phyloP scores from a whole-genome alignment of 768 basidiomycete species.

The Trametes cingulata region DNA sequence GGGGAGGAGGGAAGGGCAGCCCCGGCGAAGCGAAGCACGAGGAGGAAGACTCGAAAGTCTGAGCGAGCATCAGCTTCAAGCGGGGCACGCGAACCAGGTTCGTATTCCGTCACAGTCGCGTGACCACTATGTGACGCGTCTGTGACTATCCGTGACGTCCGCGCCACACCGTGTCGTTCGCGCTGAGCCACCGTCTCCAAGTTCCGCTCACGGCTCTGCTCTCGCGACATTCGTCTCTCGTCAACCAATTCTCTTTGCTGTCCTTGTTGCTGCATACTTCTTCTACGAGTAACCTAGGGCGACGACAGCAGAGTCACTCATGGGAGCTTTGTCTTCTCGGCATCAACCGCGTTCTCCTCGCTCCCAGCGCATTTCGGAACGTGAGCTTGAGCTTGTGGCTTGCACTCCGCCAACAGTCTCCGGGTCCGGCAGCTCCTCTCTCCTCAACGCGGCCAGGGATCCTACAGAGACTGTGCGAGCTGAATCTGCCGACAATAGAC shows the following conservation, averaged over 20 bases:
- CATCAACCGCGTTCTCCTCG: not conserved
- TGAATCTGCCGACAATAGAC: too few species aligned
- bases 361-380: not conserved
- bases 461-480: too few species aligned
- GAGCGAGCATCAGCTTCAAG: not conserved
- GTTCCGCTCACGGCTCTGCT: too few species aligned
- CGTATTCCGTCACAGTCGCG: conserved; percentile 17
- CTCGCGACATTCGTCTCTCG: too few species aligned
- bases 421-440: too few species aligned
- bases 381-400: not conserved
- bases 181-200: not conserved
- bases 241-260: too few species aligned
- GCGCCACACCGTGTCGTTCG: not conserved
- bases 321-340: not conserved
- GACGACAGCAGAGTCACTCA: too few species aligned
- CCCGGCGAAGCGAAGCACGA: conserved; percentile 9
- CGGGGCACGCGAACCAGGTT: conserved; percentile 5
- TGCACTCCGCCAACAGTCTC: not conserved
- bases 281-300: too few species aligned
- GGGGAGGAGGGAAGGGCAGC: conserved; percentile 5
- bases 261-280: too few species aligned
- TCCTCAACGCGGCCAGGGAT: too few species aligned
- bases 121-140: conserved; percentile 13
- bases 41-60: not conserved
- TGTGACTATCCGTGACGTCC: too few species aligned